Evolutionary conservation across 257 asterid genomes (phyloP).

Genomic region (Solanum okadae): DNA sequence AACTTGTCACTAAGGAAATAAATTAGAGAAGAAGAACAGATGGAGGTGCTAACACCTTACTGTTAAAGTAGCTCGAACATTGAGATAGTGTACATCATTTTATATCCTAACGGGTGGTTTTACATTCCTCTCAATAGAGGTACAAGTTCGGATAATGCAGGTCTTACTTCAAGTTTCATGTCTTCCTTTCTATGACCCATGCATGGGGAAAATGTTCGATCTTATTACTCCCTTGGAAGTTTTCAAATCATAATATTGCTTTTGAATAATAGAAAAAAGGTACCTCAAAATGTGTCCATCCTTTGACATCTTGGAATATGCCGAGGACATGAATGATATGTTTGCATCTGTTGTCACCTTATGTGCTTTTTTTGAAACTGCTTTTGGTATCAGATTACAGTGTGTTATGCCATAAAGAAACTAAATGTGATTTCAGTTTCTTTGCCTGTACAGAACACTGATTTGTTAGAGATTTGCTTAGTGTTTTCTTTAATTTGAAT

Average conservation of each 20-base stretch:
- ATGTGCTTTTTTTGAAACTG: background rate
- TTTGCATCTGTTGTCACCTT: background rate
- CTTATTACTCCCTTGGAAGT: background rate
- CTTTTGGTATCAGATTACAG: background rate
- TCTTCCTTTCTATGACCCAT: background rate
- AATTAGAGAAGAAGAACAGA: background rate
- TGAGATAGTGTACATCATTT: background rate
- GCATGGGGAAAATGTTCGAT: background rate
- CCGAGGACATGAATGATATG: background rate
- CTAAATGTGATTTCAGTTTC: background rate
- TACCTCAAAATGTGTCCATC: background rate
- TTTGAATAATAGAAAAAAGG: background rate
- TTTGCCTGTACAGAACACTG: background rate
- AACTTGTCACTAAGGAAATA: background rate
- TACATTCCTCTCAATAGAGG: background rate
- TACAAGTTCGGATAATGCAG: background rate
- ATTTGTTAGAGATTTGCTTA: background rate
- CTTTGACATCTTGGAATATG: background rate
- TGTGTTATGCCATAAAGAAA: background rate
- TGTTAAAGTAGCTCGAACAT: background rate
- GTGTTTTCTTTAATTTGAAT: slow-evolving; percentile 2
- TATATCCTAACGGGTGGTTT: background rate
- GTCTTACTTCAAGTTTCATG: background rate
- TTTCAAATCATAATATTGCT: background rate
- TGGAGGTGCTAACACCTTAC: background rate